Conservation (phyloP, 768 basidiomycete species). For the Suillus bovinus region DNA sequence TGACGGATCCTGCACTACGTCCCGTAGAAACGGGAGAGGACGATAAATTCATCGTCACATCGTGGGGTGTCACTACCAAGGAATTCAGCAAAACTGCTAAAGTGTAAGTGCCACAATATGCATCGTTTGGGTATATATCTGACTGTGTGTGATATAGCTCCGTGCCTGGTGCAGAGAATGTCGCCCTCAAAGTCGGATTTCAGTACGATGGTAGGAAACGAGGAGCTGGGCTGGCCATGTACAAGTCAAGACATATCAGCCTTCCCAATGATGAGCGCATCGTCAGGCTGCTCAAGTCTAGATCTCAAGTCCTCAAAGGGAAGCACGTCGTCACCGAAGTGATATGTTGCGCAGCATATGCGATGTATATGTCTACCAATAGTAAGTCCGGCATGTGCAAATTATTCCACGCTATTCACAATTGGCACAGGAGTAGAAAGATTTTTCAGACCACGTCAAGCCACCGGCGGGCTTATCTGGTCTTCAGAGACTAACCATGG, state of each 20-base stretch:
- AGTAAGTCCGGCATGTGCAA: slow-evolving; percentile 12
- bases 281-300: not conserved
- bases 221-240: slow-evolving; percentile 37
- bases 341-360: slow-evolving; percentile 33
- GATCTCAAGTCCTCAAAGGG: slow-evolving; percentile 19
- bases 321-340: slow-evolving; percentile 35
- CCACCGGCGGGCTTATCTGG: slow-evolving; percentile 17
- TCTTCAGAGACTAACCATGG: slow-evolving; percentile 16
- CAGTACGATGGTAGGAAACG: slow-evolving; percentile 31
- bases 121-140: not conserved
- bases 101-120: slow-evolving; percentile 18
- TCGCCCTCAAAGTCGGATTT: slow-evolving; percentile 36
- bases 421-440: slow-evolving; percentile 21
- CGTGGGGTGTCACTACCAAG: slow-evolving; percentile 22
- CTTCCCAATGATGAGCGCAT: slow-evolving; percentile 15
- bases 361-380: slow-evolving; percentile 34
- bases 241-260: slow-evolving; percentile 21
- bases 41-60: slow-evolving; percentile 22
- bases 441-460: too few species aligned
- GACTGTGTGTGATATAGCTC: not conserved
- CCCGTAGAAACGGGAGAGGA: slow-evolving; percentile 20
- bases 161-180: slow-evolving; percentile 26
- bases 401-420: not conserved
- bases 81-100: slow-evolving; percentile 15
- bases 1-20: slow-evolving; percentile 9